Percentiles rank a stretch among this genome's conserved stretches.
phyloP scores from a whole-genome alignment of 179 eudicot species.

The Carnegiea gigantea region DNA sequence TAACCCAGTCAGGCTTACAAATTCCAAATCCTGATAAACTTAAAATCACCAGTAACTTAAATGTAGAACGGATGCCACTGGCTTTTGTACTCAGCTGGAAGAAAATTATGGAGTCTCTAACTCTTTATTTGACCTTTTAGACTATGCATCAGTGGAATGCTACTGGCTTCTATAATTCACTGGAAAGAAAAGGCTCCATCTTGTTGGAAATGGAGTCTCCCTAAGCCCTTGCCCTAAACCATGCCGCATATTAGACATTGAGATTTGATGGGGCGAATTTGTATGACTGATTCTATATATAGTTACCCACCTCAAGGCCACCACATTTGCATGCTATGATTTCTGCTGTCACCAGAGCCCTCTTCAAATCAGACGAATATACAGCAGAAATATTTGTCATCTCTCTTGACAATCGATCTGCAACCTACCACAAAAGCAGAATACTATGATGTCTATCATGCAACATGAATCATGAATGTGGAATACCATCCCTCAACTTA shows the following conservation, averaged over 20 bases:
- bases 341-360: conserved; percentile 82
- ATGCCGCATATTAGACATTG: background rate
- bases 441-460: conserved; percentile 10
- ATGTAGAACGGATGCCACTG: background rate
- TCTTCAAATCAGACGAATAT: conserved; percentile 83
- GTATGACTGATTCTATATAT: background rate
- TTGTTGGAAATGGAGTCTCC: background rate
- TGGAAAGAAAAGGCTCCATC: background rate
- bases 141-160: background rate
- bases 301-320: conserved; percentile 54
- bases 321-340: conserved; percentile 66
- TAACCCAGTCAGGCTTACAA: background rate
- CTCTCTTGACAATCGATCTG: conserved; percentile 67
- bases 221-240: background rate
- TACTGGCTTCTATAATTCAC: background rate
- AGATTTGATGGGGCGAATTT: background rate
- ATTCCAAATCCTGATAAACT: background rate
- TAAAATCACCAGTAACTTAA: background rate
- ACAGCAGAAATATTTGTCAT: conserved; percentile 55
- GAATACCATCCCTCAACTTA: conserved; percentile 39
- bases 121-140: background rate
- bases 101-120: background rate
- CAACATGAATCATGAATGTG: background rate
- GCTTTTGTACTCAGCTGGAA: background rate
- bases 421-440: conserved; percentile 52